These are phyloP conservation scores for Phellinidium pouzarii DNA, from an alignment of 1,284 basidiomycete genomes.

Conservation along the genomic window DNA sequence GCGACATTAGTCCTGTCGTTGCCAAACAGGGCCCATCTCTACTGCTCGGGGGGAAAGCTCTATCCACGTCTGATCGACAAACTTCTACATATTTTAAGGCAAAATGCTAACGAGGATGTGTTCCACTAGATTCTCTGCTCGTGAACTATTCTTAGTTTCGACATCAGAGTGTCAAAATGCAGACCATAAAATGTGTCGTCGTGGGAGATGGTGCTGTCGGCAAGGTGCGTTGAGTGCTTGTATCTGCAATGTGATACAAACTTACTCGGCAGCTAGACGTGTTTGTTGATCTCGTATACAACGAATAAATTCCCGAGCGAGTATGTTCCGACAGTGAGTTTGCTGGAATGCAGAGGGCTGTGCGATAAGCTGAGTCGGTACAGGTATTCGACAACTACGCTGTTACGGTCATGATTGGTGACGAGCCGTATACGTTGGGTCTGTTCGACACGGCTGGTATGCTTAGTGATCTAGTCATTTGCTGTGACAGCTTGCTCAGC, in stretches of 20 bases:
- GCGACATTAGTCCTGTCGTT: constrained; percentile 9
- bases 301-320: constrained; percentile 99
- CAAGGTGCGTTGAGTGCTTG: constrained; percentile 62
- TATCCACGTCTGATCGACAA: not conserved
- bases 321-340: constrained; percentile 94
- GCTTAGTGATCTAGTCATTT: constrained; percentile 22
- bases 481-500: not conserved
- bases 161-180: constrained; percentile 47
- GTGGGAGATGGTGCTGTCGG: constrained; percentile 99
- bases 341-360: constrained; percentile 22
- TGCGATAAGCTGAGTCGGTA: constrained; percentile 11
- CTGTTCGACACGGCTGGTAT: constrained; percentile 96
- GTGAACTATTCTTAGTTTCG: constrained; percentile 3
- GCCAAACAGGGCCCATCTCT: not conserved
- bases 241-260: not conserved
- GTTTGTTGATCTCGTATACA: constrained; percentile 98
- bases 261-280: constrained; percentile 58
- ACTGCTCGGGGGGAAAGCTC: not conserved
- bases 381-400: constrained; percentile 98
- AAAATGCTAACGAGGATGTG: not conserved
- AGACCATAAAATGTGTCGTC: constrained; percentile 97
- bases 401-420: constrained; percentile 99
- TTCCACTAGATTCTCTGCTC: not conserved
- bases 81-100: not conserved
- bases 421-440: constrained; percentile 97